Evolutionary conservation across 1,139 yeast species (phyloP), one percentile per base, ranked within the genome.

Genomic region (Schizosaccharomyces versatilis): DNA sequence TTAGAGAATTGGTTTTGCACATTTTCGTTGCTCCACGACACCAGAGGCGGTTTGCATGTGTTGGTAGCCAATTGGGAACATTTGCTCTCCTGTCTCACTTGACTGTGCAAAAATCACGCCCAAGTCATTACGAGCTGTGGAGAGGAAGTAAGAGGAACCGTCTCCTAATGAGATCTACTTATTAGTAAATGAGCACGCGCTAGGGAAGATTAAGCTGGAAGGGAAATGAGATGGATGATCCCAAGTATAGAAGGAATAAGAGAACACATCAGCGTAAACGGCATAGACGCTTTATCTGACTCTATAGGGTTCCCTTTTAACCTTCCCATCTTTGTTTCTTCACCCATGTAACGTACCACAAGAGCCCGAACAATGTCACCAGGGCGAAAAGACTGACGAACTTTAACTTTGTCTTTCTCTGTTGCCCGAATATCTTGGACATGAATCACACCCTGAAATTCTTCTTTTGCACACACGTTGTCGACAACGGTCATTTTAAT

Each of bases 11-110:
- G 96, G 95, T 66, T 85, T 88, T 6, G 98, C 98, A 68, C 95
- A 85, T 67, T 93, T 93, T 58, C 98, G 74, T 62, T 73, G 72
- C 64, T 88, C 97, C 36, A 78, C 68, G 19, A 74, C 75, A 1
- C 96, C 96, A 3, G 86, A 78, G 48, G 69, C 71, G 3, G 80
- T 79, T 53, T 82, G 75, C 97, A 93, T 90, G 9, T 86, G 83
- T 67, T 86, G 88, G 97, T 98, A 93, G 68, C 90, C 97, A 42
- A 86, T 68, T 2, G 98, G 94, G 62, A 80, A 82, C 90, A 93
- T 80, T 58, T 81, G 70, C 53, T 77, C 79, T 1, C 95, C 96
- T 8, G 81, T 77, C 3, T 61, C 67, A 62, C 9, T 86, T 58
- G 78, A 73, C 61, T 74, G 79, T 8, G 98, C 97, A 66, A 88